A percentile compares a stretch with the other conserved stretches of the same genome.
These are phyloP conservation scores for Ambrosiella cleistominuta DNA, from an alignment of 2,329 filamentous ascomycete genomes.

Conservation along the genomic window DNA sequence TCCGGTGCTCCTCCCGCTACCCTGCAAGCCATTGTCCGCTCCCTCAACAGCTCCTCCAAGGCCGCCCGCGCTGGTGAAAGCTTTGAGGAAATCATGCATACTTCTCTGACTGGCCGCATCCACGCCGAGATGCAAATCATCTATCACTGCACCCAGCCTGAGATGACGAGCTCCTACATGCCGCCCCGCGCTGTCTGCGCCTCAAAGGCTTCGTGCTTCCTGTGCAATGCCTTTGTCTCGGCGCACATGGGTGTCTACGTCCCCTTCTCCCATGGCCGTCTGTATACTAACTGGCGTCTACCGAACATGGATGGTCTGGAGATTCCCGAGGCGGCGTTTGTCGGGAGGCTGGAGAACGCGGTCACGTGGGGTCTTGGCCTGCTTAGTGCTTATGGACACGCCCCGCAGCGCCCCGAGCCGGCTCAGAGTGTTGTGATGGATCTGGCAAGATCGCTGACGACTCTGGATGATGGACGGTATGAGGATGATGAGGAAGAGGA, in stretches of 20 bases:
- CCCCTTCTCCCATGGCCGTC: slow-evolving; percentile 25
- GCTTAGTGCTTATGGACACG: slow-evolving; percentile 8
- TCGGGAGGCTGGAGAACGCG: slow-evolving; percentile 8
- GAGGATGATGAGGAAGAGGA: slow-evolving; percentile 2
- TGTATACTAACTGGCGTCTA: slow-evolving; percentile 30
- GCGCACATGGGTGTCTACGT: slow-evolving; percentile 25
- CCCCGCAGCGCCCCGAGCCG: slow-evolving; percentile 9
- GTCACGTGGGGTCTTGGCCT: slow-evolving; percentile 11
- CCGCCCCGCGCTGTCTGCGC: slow-evolving; percentile 28
- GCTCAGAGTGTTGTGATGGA: slow-evolving; percentile 12
- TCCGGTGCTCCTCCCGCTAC: slow-evolving; percentile 8
- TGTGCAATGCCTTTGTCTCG: slow-evolving; percentile 31
- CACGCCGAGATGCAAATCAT: slow-evolving; percentile 35
- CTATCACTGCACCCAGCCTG: slow-evolving; percentile 23
- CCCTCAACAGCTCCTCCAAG: slow-evolving; percentile 7
- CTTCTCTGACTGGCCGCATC: slow-evolving; percentile 20
- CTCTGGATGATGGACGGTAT: background rate
- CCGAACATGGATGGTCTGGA: slow-evolving; percentile 17
- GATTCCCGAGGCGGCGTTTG: slow-evolving; percentile 9
- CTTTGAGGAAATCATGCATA: slow-evolving; percentile 12
- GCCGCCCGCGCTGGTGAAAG: slow-evolving; percentile 9
- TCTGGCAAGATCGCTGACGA: slow-evolving; percentile 4
- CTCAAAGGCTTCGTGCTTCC: slow-evolving; percentile 33
- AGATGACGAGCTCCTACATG: slow-evolving; percentile 13
- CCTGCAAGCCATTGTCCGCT: slow-evolving; percentile 8